These are phyloP conservation scores for Bauhinia variegata DNA, from an alignment of 306 rosid species.

Conservation along the genomic window DNA sequence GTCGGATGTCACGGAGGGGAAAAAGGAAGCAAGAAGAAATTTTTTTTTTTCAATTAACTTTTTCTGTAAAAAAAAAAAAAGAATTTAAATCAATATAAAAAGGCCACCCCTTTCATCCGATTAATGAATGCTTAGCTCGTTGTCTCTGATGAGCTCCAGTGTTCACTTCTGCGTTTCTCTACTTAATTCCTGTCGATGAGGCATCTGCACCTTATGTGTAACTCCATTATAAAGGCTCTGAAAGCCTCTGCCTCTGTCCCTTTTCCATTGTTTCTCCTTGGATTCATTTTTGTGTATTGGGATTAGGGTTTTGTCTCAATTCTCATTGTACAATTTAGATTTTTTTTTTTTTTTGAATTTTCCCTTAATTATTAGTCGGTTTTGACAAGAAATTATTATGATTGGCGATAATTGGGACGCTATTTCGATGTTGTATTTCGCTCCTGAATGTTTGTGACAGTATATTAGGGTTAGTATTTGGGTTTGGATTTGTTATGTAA, in stretches of 20 bases:
- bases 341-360: not conserved
- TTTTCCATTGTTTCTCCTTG: not conserved
- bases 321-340: constrained; percentile 33
- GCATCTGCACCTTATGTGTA: constrained; percentile 8
- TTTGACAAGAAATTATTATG: not conserved
- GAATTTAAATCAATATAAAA: too few relatives aligned
- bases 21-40: too few relatives aligned
- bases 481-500: constrained; percentile 49
- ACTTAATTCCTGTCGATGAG: not conserved
- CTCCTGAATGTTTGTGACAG: too few relatives aligned
- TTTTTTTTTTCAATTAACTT: too few relatives aligned
- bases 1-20: too few relatives aligned
- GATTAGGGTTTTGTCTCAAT: constrained; percentile 48
- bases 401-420: not conserved
- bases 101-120: not conserved
- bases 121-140: not conserved
- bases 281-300: constrained; percentile 14
- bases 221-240: constrained; percentile 10
- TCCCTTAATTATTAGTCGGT: not conserved
- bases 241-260: not conserved
- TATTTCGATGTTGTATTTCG: constrained; percentile 21
- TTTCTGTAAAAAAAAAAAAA: not conserved
- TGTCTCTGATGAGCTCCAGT: constrained; percentile 20
- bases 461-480: too few relatives aligned
- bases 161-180: not conserved